phyloP scores from a whole-genome alignment of 2,329 filamentous ascomycete species.

The Camillea tinctor region DNA sequence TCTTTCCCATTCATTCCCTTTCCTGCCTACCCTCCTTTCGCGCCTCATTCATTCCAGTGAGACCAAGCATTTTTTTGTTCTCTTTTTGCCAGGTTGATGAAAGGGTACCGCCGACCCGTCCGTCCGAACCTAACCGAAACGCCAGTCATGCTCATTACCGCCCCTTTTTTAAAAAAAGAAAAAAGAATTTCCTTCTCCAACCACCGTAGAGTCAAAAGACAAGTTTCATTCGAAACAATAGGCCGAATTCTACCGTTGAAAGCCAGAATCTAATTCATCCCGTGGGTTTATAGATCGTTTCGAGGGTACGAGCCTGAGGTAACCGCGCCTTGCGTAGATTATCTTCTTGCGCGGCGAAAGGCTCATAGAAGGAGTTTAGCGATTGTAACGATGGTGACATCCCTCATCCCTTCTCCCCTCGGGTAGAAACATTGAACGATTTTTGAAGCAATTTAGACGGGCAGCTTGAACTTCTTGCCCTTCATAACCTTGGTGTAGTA shows the following conservation, averaged over 20 bases:
- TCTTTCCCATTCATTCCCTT: not conserved
- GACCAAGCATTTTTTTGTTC: constrained; percentile 6
- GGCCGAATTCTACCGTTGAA: not conserved
- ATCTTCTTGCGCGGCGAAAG: not conserved
- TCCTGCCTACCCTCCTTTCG: too few species aligned
- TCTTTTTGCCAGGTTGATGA: constrained; percentile 7
- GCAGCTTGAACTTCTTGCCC: constrained; percentile 84
- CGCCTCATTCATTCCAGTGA: not conserved
- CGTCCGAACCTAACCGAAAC: constrained; percentile 10
- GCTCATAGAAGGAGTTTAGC: not conserved
- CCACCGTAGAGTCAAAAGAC: not conserved
- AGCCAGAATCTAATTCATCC: not conserved
- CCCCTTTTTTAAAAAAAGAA: constrained; percentile 6
- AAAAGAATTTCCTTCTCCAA: not conserved
- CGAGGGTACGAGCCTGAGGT: not conserved
- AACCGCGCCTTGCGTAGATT: not conserved
- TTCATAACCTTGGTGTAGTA: constrained; percentile 97
- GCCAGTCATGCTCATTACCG: constrained; percentile 15
- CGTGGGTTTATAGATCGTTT: not conserved
- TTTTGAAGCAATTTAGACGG: constrained; percentile 56
- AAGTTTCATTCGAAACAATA: not conserved
- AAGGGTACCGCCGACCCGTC: not conserved
- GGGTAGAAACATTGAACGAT: not conserved
- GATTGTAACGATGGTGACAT: not conserved
- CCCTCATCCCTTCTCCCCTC: not conserved